Base-by-base conservation (phyloP, 352 stramenopile species). In the Phytophthora megakarya region DNA sequence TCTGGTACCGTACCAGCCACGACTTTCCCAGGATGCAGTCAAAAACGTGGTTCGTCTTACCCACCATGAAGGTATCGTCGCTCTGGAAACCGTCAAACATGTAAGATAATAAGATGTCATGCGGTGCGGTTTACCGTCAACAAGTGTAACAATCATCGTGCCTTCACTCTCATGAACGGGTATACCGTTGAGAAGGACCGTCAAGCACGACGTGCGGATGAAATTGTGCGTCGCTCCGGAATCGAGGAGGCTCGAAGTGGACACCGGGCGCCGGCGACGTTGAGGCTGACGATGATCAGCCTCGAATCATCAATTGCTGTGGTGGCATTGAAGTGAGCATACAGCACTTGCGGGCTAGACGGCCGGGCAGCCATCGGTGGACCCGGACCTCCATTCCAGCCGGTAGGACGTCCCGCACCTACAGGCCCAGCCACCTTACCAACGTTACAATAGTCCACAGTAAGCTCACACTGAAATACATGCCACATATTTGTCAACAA, bases 11-110 rank as follows among this genome's bases (percentile, higher is more conserved):
- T n/a, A 21, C 12, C 33, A 72, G 21, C 15, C 28, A 66, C 11
- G 61, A 43, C 2, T 70, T 70, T 2, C 63, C 35, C 6, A 76
- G 21, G 53, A 67, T 76, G 22, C 42, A 65, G 30, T 70, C 56
- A 21, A 60, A 76, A 1, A 26, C 44, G 25, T 65, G 61, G 32
- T 73, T 61, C 32, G 70, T 53, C 7, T 60, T 44, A 18, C 70
- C 38, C 30, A 73, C 30, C 11, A 65, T 8, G 37, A 70, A 65
- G 0, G 61, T 21, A 9, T 70, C 51, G 15, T 33, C 48, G 21
- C 5, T 32, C 1, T 7, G 30, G 26, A 33, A 44, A 4, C 21
- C 25, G 33, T 35, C 22, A 16, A 55, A 22, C 18, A 21, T 55
- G n/a, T 55, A 55, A 10, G 30, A 8, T 12, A 44, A 39, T 13